Evolutionary conservation across 1,139 yeast genomes (phyloP).

Genomic region (Taiozyma sp.): DNA sequence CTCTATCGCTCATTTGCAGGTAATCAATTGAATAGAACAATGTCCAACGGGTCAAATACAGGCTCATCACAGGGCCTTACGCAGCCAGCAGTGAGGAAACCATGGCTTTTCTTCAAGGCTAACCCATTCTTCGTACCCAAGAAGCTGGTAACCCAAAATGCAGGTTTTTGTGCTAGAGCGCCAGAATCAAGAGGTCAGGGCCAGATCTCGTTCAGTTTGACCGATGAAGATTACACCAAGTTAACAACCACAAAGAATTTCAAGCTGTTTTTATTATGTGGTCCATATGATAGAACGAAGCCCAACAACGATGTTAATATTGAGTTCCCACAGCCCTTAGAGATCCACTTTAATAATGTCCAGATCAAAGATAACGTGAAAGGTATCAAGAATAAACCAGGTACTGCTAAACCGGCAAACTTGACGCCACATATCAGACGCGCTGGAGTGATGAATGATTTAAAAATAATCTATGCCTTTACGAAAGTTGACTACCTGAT

Average conservation of each 20-base stretch:
- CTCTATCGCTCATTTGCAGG: constrained; percentile 6
- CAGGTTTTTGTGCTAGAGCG: constrained; percentile 34
- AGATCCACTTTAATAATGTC: constrained; percentile 44
- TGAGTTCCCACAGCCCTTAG: constrained; percentile 56
- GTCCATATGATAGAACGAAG: constrained; percentile 28
- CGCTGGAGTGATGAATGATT: constrained; percentile 30
- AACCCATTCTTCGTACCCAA: constrained; percentile 48
- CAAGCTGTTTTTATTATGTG: constrained; percentile 43
- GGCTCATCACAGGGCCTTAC: constrained; percentile 6
- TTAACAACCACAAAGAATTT: constrained; percentile 27
- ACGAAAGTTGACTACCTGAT: constrained; percentile 39
- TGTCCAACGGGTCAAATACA: constrained; percentile 2
- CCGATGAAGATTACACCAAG: constrained; percentile 32
- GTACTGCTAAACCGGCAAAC: constrained; percentile 66
- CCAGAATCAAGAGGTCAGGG: constrained; percentile 38
- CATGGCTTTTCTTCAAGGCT: constrained; percentile 40
- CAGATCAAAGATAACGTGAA: constrained; percentile 44
- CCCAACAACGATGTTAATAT: constrained; percentile 35
- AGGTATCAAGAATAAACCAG: constrained; percentile 57
- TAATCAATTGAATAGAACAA: neutral
- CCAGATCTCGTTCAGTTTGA: constrained; percentile 34
- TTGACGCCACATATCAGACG: constrained; percentile 39
- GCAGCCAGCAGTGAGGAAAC: constrained; percentile 18
- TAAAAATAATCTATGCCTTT: constrained; percentile 50
- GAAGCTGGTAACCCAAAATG: constrained; percentile 40